Percentiles rank a stretch among this genome's conserved stretches.
Conservation (phyloP, 2,329 filamentous ascomycete genomes). For the Chaetoscypha palmicola region DNA sequence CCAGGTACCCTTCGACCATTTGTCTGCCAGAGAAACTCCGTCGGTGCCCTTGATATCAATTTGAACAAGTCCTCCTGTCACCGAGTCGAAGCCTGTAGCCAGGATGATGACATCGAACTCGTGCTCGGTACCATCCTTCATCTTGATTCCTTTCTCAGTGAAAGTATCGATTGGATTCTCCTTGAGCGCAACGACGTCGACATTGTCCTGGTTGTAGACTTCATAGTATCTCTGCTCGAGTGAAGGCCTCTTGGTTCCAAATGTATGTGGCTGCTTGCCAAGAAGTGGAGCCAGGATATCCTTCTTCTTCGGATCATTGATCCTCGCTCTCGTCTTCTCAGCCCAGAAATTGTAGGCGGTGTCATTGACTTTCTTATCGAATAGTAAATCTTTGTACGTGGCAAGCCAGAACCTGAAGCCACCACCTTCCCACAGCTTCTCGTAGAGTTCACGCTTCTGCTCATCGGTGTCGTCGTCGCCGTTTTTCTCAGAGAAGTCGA, state of each 20-base stretch:
- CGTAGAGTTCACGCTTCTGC: slow-evolving; percentile 38
- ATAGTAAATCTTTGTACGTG: slow-evolving; percentile 40
- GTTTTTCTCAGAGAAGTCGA: slow-evolving; percentile 39
- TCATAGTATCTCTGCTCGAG: slow-evolving; percentile 46
- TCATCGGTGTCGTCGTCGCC: slow-evolving; percentile 37
- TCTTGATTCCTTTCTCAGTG: slow-evolving; percentile 33
- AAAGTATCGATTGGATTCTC: slow-evolving; percentile 36
- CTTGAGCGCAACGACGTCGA: slow-evolving; percentile 40
- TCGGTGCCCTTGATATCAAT: slow-evolving; percentile 30
- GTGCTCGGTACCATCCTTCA: slow-evolving; percentile 24
- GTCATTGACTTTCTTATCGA: slow-evolving; percentile 37
- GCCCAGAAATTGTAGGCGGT: slow-evolving; percentile 43
- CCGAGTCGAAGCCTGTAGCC: slow-evolving; percentile 34
- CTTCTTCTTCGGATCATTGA: slow-evolving; percentile 38
- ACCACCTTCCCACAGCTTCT: slow-evolving; percentile 39
- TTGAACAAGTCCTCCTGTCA: slow-evolving; percentile 30
- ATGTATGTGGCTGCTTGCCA: slow-evolving; percentile 37
- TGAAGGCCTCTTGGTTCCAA: slow-evolving; percentile 39
- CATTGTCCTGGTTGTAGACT: slow-evolving; percentile 38
- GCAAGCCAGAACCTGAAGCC: slow-evolving; percentile 41
- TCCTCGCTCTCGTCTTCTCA: slow-evolving; percentile 36
- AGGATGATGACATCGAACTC: slow-evolving; percentile 31
- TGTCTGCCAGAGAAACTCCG: slow-evolving; percentile 28
- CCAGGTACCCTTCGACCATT: slow-evolving; percentile 30
- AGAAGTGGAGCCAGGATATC: slow-evolving; percentile 40